phyloP scores from a whole-genome alignment of 192 early-diverging fungal genomes.

The Gamsiella multidivaricata region DNA sequence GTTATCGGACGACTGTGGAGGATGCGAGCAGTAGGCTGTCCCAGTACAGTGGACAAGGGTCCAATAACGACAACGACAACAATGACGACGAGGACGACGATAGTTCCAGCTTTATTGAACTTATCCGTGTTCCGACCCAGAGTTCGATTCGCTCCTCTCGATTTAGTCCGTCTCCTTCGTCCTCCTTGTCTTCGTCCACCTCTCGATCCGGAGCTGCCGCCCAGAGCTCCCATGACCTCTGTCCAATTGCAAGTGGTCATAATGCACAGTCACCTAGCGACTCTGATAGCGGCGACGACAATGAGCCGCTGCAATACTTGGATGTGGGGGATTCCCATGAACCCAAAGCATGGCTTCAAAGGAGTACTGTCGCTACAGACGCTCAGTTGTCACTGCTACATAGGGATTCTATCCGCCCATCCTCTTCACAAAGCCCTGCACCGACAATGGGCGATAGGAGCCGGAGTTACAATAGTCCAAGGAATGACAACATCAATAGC shows the following conservation, averaged over 20 bases:
- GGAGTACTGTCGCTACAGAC: neutral
- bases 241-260: too few relatives aligned
- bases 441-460: too few relatives aligned
- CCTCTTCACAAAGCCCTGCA: too few relatives aligned
- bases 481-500: neutral
- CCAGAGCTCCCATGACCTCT: too few relatives aligned
- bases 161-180: neutral
- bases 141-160: neutral
- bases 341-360: neutral
- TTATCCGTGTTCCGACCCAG: conserved; percentile 16
- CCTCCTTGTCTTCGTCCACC: neutral
- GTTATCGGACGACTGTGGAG: too few relatives aligned
- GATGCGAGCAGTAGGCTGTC: neutral
- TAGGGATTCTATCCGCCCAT: too few relatives aligned
- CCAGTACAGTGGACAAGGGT: too few relatives aligned
- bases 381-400: too few relatives aligned
- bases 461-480: neutral
- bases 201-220: too few relatives aligned
- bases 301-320: neutral
- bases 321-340: neutral
- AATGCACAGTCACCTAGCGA: neutral
- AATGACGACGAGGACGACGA: neutral
- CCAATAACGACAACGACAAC: neutral
- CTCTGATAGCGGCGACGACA: neutral
- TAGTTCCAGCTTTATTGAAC: neutral